Percentiles rank a stretch among this genome's conserved stretches.
Evolutionary conservation across 345 rosid genomes (phyloP).

Genomic region (Clausena lansium): DNA sequence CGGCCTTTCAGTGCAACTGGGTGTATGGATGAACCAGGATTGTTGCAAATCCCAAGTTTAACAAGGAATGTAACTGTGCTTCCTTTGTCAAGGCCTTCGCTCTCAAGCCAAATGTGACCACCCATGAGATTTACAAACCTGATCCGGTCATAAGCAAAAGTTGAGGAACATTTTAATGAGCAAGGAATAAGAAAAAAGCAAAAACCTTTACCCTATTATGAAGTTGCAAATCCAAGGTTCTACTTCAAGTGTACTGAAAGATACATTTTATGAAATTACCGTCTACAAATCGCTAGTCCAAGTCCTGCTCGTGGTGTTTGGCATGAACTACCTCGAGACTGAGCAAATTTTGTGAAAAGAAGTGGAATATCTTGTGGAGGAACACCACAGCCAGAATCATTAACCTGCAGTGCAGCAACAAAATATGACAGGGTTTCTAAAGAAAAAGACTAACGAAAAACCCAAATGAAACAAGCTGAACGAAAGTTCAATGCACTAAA

Average conservation of each 20-base stretch:
- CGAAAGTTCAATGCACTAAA: conserved; percentile 12
- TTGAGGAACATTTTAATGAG: neutral
- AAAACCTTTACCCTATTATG: neutral
- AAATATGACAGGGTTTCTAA: conserved; percentile 13
- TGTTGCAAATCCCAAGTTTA: conserved; percentile 60
- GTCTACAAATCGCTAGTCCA: conserved; percentile 87
- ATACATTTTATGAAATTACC: conserved; percentile 44
- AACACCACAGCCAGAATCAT: conserved; percentile 88
- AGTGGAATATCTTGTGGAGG: conserved; percentile 65
- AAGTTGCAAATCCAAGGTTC: neutral
- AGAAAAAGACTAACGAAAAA: neutral
- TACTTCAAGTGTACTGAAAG: neutral
- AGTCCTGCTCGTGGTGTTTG: conserved; percentile 56
- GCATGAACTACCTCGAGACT: conserved; percentile 48
- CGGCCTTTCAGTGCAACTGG: conserved; percentile 41
- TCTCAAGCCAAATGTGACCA: conserved; percentile 88
- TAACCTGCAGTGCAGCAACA: conserved; percentile 51
- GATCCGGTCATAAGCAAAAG: conserved; percentile 23
- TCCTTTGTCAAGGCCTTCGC: conserved; percentile 82
- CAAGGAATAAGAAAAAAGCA: neutral
- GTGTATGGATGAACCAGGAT: conserved; percentile 32
- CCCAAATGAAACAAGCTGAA: neutral
- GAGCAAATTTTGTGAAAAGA: conserved; percentile 69
- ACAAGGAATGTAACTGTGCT: conserved; percentile 58
- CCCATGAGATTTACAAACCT: conserved; percentile 94